Percentiles rank a stretch among this genome's conserved stretches.
phyloP scores from a whole-genome alignment of 176 grass and related monocot genomes.

The Phoenix dactylifera region DNA sequence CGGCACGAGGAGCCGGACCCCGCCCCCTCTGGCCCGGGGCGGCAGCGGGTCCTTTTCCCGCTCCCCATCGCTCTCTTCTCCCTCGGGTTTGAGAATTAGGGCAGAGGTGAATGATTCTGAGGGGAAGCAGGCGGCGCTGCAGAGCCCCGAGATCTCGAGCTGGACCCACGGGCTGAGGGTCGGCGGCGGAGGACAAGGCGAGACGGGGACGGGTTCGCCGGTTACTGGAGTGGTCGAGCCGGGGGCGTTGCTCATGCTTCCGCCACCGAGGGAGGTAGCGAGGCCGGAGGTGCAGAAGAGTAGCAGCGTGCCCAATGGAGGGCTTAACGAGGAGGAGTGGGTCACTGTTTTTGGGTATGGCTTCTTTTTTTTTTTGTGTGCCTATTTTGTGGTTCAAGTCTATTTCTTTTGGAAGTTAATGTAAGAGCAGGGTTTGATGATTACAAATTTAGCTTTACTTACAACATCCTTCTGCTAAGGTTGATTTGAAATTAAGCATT shows the following conservation, averaged over 20 bases:
- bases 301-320: conserved; percentile 17
- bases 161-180: neutral
- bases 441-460: no score
- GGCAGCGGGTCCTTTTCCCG: conserved; percentile 32
- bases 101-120: conserved; percentile 22
- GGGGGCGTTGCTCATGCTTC: conserved; percentile 33
- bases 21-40: neutral
- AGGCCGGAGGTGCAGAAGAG: conserved; percentile 5
- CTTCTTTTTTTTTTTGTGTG: neutral
- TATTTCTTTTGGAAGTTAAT: no score
- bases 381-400: no score
- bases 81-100: conserved; percentile 22
- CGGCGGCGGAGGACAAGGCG: neutral
- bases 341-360: conserved; percentile 85
- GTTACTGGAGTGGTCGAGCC: conserved; percentile 35
- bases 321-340: conserved; percentile 56
- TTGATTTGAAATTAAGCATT: no score
- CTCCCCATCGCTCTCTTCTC: conserved; percentile 44
- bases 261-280: conserved; percentile 22
- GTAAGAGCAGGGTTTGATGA: no score
- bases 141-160: neutral
- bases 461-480: no score
- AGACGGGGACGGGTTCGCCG: conserved; percentile 20
- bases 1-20: conserved; percentile 16
- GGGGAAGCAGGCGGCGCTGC: neutral